Evolutionary conservation across 2,329 filamentous ascomycete species (phyloP).

Genomic region (Metarhizium robertsii): DNA sequence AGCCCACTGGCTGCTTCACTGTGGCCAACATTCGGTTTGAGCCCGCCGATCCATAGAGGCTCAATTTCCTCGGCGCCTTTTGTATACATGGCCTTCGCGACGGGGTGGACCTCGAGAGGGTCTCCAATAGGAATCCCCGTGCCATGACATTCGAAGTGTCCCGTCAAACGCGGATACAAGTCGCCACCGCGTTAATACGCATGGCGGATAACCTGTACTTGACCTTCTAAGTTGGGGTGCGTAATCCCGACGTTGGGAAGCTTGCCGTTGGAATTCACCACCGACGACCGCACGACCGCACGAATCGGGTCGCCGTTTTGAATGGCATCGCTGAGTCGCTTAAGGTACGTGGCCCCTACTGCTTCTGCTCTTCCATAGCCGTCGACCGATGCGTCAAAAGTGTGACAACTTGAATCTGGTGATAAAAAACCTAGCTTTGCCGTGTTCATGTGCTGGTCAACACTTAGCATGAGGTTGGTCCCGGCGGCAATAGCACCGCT

Average conservation of each 20-base stretch:
- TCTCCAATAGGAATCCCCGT: slow-evolving; percentile 39
- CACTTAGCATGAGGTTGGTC: slow-evolving; percentile 23
- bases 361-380: slow-evolving; percentile 42
- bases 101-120: slow-evolving; percentile 33
- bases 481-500: slow-evolving; percentile 11
- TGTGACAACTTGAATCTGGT: slow-evolving; percentile 16
- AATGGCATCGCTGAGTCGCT: slow-evolving; percentile 30
- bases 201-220: slow-evolving; percentile 23
- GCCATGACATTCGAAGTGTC: slow-evolving; percentile 34
- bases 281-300: slow-evolving; percentile 28
- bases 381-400: slow-evolving; percentile 32
- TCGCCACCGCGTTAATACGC: slow-evolving; percentile 22
- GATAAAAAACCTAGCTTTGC: slow-evolving; percentile 16
- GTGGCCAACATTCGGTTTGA: slow-evolving; percentile 13
- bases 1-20: slow-evolving; percentile 16
- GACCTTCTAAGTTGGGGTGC: slow-evolving; percentile 20
- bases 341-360: slow-evolving; percentile 30
- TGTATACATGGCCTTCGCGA: slow-evolving; percentile 30
- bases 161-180: slow-evolving; percentile 17
- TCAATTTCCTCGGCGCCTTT: slow-evolving; percentile 13
- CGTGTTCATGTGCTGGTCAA: background rate
- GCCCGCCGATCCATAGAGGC: slow-evolving; percentile 17
- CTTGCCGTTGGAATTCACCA: slow-evolving; percentile 30
- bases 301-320: slow-evolving; percentile 26
- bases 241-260: slow-evolving; percentile 31